Percentiles rank a stretch among this genome's conserved stretches.
Evolutionary conservation across 768 basidiomycete species (phyloP).

Genomic region (Mycena haematopus): DNA sequence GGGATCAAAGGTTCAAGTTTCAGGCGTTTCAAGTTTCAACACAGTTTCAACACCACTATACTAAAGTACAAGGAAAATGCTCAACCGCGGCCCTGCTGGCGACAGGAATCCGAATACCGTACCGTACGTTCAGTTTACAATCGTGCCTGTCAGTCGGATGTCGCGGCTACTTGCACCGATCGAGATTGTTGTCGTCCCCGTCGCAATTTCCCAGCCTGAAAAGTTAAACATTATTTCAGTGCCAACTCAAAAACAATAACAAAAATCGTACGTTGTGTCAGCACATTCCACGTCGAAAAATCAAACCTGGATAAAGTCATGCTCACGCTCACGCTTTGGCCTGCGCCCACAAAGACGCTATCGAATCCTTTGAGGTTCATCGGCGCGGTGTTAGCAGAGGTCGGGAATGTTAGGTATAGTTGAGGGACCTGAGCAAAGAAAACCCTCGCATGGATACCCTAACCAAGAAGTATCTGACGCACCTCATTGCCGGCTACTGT

Average conservation of each 20-base stretch:
- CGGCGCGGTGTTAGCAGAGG: slow-evolving; percentile 54
- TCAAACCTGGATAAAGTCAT: slow-evolving; percentile 58
- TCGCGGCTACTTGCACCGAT: slow-evolving; percentile 61
- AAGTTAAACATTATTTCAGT: too few species aligned
- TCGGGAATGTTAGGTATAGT: slow-evolving; percentile 57
- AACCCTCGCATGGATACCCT: too few species aligned
- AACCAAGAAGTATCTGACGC: too few species aligned
- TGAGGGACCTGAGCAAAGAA: slow-evolving; percentile 71
- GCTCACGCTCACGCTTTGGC: slow-evolving; percentile 50
- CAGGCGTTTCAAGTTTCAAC: too few species aligned
- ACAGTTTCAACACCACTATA: too few species aligned
- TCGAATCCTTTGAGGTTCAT: slow-evolving; percentile 62
- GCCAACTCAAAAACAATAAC: too few species aligned
- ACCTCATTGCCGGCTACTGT: slow-evolving; percentile 62
- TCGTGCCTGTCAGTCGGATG: slow-evolving; percentile 50
- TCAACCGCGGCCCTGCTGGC: too few species aligned
- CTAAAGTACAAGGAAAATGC: too few species aligned
- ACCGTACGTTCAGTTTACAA: slow-evolving; percentile 43
- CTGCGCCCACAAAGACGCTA: slow-evolving; percentile 50
- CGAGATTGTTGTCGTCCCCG: slow-evolving; percentile 50
- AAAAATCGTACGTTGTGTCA: slow-evolving; percentile 42
- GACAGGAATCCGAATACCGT: too few species aligned
- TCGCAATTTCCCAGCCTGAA: slow-evolving; percentile 61
- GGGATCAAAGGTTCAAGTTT: too few species aligned
- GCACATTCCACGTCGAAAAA: slow-evolving; percentile 61